Base-by-base conservation (phyloP, 345 rosid genomes). In the Eucalyptus leucophloia region DNA sequence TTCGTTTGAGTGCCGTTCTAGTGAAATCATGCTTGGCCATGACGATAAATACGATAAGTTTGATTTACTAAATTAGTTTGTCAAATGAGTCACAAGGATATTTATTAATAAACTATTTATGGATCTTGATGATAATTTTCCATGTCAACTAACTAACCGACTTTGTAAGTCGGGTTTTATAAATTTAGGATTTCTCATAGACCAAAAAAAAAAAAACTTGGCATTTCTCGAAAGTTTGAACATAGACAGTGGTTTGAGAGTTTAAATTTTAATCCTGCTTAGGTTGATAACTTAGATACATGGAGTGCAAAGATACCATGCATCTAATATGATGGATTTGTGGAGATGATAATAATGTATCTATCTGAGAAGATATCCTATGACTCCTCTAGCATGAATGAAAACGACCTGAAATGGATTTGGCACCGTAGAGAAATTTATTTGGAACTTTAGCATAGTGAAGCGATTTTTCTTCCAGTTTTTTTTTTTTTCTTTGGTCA, bases 51-150 rank as follows among this genome's bases (percentile, higher is more conserved):
- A 65, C 9, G 3, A 4, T n/a, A 12, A 21, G 47, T 34, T 72
- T 34, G 82, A 37, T 72, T 72, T 72, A 5, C 45, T 37, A 4
- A 72, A n/a, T n/a, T 65, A 21, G 4, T 37, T 19, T 11, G 2
- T 40, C 15, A 11, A 11, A 40, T 77, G 28, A 77, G 4, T 2
- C 11, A 2, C 9, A 7, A 4, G 1, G 16, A 23, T 44, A 21
- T 77, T 77, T 40, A 37, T 21, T 11, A 3, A 13, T 3, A 0
- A 77, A 1, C 7, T 6, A 77, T 1, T 2, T 34, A 18, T 37
- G 13, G 14, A 42, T 18, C 17, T 40, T 16, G 17, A 11, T 21
- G 1, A 77, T 12, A 6, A 7, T 11, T 7, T 11, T 1, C 3
- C 16, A 77, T 40, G 15, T 77, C 26, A 21, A 10, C 2, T 19